Evolutionary conservation across 805 yeast genomes (phyloP), one percentile per base, ranked within the genome.

Genomic region (Lipomyces chichibuensis): DNA sequence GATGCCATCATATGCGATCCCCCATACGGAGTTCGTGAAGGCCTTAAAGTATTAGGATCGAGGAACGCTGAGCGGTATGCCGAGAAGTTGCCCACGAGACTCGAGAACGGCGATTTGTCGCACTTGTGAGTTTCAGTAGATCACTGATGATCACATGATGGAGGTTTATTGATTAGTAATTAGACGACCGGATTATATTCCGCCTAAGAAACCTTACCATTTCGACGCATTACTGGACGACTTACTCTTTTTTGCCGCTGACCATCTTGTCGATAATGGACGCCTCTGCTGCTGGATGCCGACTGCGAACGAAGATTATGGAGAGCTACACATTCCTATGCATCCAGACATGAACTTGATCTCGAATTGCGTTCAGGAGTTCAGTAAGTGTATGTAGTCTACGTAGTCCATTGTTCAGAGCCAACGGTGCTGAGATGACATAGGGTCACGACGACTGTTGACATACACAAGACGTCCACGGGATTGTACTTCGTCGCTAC

Each of bases 221-320:
- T 82, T 95, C 71, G 91, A 90, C 70, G 80, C 86, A 56, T 80
- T 95, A 71, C 80, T 95, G 52, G 91, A 89, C 72, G 98, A 94
- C 75, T 80, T 95, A 49, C 80, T 95, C 53, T 77, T 82, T 25
- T 95, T 89, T 80, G 84, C 97, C 0, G 86, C 92, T 2, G 81
- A 83, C 14, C 84, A 93, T 72, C 81, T 95, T 63, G 90, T 90
- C 0, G 78, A 86, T 2, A 85, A 85, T 7, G 97, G 98, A 0
- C 81, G 98, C 70, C 81, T 95, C 46, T 91, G 95, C 33, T 93
- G 92, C 77, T 95, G 99, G 99, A 91, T 93, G 95, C 99, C 99
- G 0, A 89, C 96, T 0, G 96, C 97, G 0, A 92, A 93, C 75
- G 96, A 91, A 74, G 96, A 90, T 71, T 87, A 84, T 70, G 82